phyloP scores from a whole-genome alignment of 2,329 filamentous ascomycete genomes.

The Zymoseptoria ardabiliae region DNA sequence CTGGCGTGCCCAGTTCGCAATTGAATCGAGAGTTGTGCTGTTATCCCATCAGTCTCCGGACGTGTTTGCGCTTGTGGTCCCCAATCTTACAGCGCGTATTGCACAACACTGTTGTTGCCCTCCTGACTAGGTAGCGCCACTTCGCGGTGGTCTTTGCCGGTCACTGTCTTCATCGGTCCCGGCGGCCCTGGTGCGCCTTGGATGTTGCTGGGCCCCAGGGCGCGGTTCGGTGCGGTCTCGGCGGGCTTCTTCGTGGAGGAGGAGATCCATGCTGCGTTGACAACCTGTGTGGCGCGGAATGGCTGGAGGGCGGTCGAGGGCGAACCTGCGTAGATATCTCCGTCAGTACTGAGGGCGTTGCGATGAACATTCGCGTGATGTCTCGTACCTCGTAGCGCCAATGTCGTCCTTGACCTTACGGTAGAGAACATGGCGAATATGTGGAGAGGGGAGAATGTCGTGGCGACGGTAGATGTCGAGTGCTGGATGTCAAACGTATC shows the following conservation, averaged over 20 bases:
- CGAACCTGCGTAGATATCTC: conserved; percentile 46
- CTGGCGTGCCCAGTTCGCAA: conserved; percentile 79
- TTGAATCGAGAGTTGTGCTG: conserved; percentile 69
- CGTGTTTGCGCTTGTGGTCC: neutral
- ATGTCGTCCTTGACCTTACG: conserved; percentile 44
- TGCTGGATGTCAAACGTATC: conserved; percentile 10
- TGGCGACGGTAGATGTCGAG: neutral
- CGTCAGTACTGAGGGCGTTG: conserved; percentile 19
- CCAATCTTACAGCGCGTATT: conserved; percentile 76
- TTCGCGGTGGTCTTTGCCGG: conserved; percentile 52
- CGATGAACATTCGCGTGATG: conserved; percentile 4
- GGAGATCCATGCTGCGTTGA: conserved; percentile 55
- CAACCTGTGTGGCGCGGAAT: conserved; percentile 46
- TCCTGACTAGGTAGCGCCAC: conserved; percentile 73
- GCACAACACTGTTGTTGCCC: conserved; percentile 68
- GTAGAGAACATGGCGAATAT: conserved; percentile 40
- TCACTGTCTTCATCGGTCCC: conserved; percentile 43
- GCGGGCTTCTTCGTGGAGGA: conserved; percentile 59
- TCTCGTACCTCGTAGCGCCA: conserved; percentile 48
- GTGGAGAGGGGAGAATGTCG: conserved; percentile 11
- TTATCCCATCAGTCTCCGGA: neutral
- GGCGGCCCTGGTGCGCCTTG: conserved; percentile 47
- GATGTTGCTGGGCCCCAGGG: conserved; percentile 34
- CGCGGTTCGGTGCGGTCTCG: conserved; percentile 31
- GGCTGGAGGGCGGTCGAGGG: conserved; percentile 57